Base-by-base conservation (phyloP, 345 rosid species). In the Linum trigynum region DNA sequence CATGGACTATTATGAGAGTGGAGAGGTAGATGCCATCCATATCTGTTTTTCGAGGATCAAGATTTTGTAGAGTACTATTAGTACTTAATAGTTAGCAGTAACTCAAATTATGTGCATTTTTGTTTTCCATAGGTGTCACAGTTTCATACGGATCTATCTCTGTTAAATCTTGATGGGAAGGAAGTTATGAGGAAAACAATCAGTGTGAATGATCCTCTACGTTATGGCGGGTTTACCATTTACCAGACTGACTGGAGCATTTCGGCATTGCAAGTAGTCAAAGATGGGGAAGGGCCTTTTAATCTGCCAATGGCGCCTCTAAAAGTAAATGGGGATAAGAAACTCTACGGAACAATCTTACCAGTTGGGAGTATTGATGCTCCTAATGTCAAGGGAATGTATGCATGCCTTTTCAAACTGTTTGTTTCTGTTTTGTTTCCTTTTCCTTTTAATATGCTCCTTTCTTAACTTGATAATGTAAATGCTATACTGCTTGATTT, bases 171-270 rank as follows among this genome's bases (percentile, higher is more conserved):
- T 39, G 77, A 75, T 6, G 97, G 98, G 40, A 90, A 92, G 82
- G 94, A 90, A 77, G 86, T 92, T 65, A 63, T 86, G 81, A 83
- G 94, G 72, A 92, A 92, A 78, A 88, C 92, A 64, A 85, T 86
- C 65, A 91, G 96, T 48, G 97, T 92, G 38, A 92, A 92, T 72
- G 85, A 90, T 71, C 98, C 97, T 35, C 70, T 92, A 68, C 89
- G 92, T 41, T 92, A 79, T 43, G 92, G 86, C 59, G 97, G 96
- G 42, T 71, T 92, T 75, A 92, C 97, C 5, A 78, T 92, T 66
- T 92, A 86, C 81, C 96, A 87, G 80, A 89, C 92, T 55, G 91
- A 90, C 69, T 92, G 98, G 98, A 90, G 98, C 72, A 75, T 90
- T 74, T 88, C 98, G 3, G 94, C 98, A 7, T 72, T 92, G 66